Evolutionary conservation across 352 stramenopile genomes (phyloP).

Genomic region (Globisporangium abappressorium): DNA sequence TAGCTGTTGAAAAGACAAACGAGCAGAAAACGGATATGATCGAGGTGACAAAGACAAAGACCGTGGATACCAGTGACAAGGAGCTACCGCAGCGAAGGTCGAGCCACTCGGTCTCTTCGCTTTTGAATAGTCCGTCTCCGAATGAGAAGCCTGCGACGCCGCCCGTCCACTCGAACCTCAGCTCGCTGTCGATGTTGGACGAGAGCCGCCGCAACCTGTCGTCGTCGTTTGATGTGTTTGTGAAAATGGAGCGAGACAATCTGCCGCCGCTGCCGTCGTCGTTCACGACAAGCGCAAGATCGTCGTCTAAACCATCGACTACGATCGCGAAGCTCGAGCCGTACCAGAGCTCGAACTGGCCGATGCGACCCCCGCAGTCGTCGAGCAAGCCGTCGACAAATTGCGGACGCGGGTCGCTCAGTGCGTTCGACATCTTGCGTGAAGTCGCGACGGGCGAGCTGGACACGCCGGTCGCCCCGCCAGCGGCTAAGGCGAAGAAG

Average conservation of each 20-base stretch:
- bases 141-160: conserved; percentile 33
- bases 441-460: conserved; percentile 71
- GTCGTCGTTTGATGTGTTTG: conserved; percentile 32
- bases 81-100: conserved; percentile 16
- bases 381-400: not conserved
- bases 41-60: not conserved
- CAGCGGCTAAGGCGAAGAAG: conserved; percentile 28
- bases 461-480: conserved; percentile 19
- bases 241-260: conserved; percentile 53
- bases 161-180: conserved; percentile 25
- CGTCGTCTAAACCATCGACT: not conserved
- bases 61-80: not conserved
- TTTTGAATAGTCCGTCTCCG: conserved; percentile 65
- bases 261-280: conserved; percentile 23
- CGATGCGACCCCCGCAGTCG: conserved; percentile 11
- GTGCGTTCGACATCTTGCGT: conserved; percentile 79
- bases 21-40: not conserved
- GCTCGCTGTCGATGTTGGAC: conserved; percentile 40
- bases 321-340: conserved; percentile 16
- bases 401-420: conserved; percentile 34
- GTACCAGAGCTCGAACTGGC: conserved; percentile 26
- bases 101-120: conserved; percentile 64
- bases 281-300: not conserved
- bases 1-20: not conserved
- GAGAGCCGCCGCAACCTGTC: conserved; percentile 16